Base-by-base conservation (phyloP, 768 basidiomycete species). In the Leucosporidium scottii region DNA sequence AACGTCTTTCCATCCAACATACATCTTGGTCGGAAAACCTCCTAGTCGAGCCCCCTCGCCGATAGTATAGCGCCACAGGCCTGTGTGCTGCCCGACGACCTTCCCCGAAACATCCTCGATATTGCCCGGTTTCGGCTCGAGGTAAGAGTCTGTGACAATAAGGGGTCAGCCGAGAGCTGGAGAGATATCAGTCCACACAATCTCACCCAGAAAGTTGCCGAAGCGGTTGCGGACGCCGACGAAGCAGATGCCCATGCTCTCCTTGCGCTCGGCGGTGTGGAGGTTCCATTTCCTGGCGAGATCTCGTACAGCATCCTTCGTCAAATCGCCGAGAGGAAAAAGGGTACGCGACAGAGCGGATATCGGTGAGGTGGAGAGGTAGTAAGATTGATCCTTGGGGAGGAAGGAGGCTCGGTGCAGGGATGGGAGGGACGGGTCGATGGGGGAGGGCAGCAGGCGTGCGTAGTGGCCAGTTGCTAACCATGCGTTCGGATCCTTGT, bases 211-310 rank as follows among this genome's bases (percentile, higher is more conserved):
- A 75, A 93, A 97, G 13, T 83, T 79, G 31, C 82, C 81, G 72
- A 94, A 93, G 58, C 80, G 83, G 15, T 82, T 81, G 74, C 87
- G 85, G 75, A 93, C 85, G 7, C 93, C 93, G 1, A 98, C 86
- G 71, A 98, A 98, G 75, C 93, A 98, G 23, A 98, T 83, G 0
- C 93, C 93, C 85, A 94, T 92, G 77, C 90, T 92, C 75, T 98
- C 93, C 23, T 82, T 82, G 67, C 90, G 82, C 4, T 83, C 81
- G 0, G 90, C 89, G 4, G 87, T 92, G 4, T 87, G 86, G 25
- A 97, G 78, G 1, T 77, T 79, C 76, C 83, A 83, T 39, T 83
- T 76, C 13, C 78, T 78, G 0, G 93, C 93, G 23, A 94, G 79
- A 65, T 83, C 81, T 20, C 91, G 83, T 0, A 96, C 90, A 71